Percentiles rank a stretch among this genome's conserved stretches.
Conservation (phyloP, 176 grass and related monocot genomes). For the Carex pumila region DNA sequence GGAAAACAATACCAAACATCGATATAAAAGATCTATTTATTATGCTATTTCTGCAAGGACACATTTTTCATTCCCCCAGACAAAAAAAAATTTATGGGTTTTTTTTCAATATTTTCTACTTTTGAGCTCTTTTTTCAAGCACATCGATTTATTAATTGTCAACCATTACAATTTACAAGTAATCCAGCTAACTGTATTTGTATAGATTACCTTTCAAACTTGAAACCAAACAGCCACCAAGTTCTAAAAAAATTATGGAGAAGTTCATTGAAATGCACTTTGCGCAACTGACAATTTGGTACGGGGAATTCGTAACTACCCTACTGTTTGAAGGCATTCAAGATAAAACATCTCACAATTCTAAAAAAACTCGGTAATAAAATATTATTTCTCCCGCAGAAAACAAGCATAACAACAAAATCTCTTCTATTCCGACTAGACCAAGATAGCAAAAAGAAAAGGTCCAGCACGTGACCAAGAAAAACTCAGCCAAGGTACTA, state of each 20-base stretch:
- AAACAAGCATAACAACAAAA: conserved; percentile 8
- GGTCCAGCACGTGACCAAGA: neutral
- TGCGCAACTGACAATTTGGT: neutral
- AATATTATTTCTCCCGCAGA: conserved; percentile 1
- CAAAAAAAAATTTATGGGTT: neutral
- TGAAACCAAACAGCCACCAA: neutral
- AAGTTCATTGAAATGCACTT: neutral
- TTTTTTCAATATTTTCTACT: neutral
- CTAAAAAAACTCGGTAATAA: neutral
- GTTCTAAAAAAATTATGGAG: neutral
- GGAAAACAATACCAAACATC: too few relatives aligned
- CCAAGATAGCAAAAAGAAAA: neutral
- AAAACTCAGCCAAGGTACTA: conserved; percentile 11
- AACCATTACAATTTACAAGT: too few relatives aligned
- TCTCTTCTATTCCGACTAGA: neutral
- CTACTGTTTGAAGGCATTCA: neutral
- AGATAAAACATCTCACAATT: neutral
- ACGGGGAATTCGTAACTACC: neutral
- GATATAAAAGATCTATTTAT: too few relatives aligned
- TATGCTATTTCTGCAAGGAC: neutral
- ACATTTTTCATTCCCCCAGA: neutral
- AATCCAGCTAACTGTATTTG: neutral
- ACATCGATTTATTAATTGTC: too few relatives aligned
- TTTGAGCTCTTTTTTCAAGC: too few relatives aligned
- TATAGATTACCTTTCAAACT: neutral